phyloP scores from a whole-genome alignment of 1,284 basidiomycete genomes.

The Cystobasidiaceae sp. region DNA sequence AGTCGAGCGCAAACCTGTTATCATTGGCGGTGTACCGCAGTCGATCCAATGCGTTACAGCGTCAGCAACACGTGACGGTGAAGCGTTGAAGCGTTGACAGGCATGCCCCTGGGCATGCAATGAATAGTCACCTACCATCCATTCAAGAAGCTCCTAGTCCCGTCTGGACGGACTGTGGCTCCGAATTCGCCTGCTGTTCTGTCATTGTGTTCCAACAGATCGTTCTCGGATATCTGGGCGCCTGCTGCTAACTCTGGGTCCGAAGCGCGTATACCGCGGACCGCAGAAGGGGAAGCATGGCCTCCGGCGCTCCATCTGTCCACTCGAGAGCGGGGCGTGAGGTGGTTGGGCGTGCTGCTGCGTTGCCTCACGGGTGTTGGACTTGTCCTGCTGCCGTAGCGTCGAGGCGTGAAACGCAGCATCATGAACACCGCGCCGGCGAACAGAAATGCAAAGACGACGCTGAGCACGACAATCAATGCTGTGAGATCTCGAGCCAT shows the following conservation, averaged over 20 bases:
- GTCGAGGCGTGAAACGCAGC: slow-evolving; percentile 10
- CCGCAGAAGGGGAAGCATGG: neutral
- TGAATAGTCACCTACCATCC: slow-evolving; percentile 6
- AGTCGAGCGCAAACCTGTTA: too few species aligned
- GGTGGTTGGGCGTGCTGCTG: too few species aligned
- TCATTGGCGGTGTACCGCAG: neutral
- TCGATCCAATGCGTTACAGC: neutral
- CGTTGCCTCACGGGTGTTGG: too few species aligned
- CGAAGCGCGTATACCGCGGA: neutral
- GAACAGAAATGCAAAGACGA: neutral
- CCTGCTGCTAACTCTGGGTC: neutral
- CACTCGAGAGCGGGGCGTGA: too few species aligned
- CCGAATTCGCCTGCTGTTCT: slow-evolving; percentile 16
- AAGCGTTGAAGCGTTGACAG: neutral
- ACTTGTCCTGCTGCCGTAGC: neutral
- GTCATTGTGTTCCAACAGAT: too few species aligned
- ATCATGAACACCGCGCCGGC: slow-evolving; percentile 9
- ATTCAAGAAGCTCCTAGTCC: slow-evolving; percentile 14
- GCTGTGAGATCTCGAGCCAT: slow-evolving; percentile 3
- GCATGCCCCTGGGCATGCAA: neutral
- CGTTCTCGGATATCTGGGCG: too few species aligned
- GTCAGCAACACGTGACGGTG: neutral
- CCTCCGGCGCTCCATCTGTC: slow-evolving; percentile 8
- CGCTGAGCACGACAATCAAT: neutral
- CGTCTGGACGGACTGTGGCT: slow-evolving; percentile 4